Evolutionary conservation across 1,139 yeast genomes (phyloP), one percentile per base, ranked within the genome.

Genomic region (Yamadazyma taylorii): DNA sequence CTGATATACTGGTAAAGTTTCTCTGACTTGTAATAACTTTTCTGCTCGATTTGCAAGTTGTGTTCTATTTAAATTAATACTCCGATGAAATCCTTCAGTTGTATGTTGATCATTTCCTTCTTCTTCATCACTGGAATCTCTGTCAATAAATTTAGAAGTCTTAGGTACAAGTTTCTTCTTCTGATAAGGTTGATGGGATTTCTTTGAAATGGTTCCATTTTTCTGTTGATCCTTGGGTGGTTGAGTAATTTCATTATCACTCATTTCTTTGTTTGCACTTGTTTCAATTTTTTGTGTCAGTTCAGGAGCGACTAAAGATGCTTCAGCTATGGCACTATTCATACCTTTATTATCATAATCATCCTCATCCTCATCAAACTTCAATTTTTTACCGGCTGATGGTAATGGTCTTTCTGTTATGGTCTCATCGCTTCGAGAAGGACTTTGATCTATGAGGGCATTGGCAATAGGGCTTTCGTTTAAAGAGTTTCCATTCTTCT

Each of bases 1-100:
- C 46, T 77, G 81, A 57, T 73, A 88, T 25, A 90, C 85, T 0
- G 97, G 97, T 25, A 90, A 67, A 1, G 74, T 68, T 44, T 76
- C 60, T 41, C 96, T 68, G 2, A 73, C 59, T 32, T 67, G 62
- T 5, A 78, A 60, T 12, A 87, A 66, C 10, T 62, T 61, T 15
- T 48, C 47, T 0, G 90, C 79, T 38, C 63, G 69, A n/a, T 58
- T 50, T 27, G 59, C 53, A 24, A 79, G 50, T 23, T 59, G 56
- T 3, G 43, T 30, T 29, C 37, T 37, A 12, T 30, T 42, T 32
- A 45, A 24, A 15, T 35, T 28, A 2, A 22, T 30, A 6, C 32
- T 37, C 9, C 41, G 47, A 27, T 47, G 47, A 32, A 41, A 53
- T 32, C 35, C 46, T 17, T 60, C 67, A 12, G 55, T 60, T 3